phyloP scores from a whole-genome alignment of 805 yeast genomes.

The Brettanomyces bruxellensis region DNA sequence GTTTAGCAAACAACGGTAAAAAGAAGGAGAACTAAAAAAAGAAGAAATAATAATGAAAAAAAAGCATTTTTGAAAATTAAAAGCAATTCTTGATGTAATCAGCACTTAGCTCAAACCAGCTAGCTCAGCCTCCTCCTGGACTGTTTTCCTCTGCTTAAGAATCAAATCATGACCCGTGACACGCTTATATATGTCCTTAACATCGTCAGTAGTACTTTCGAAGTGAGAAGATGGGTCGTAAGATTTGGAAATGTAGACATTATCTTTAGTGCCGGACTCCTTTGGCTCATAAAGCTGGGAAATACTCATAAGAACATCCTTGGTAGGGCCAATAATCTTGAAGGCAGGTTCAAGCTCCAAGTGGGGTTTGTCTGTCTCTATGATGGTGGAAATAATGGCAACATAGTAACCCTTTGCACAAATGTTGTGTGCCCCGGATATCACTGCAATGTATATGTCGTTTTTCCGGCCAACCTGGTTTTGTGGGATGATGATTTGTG shows the following conservation, averaged over 20 bases:
- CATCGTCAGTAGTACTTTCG: slow-evolving; percentile 94
- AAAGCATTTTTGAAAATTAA: background rate
- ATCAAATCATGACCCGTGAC: slow-evolving; percentile 89
- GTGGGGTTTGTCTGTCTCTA: slow-evolving; percentile 90
- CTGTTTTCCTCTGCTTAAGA: slow-evolving; percentile 63
- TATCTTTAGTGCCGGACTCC: slow-evolving; percentile 72
- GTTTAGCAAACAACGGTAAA: background rate
- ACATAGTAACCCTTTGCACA: slow-evolving; percentile 81
- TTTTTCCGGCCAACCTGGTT: slow-evolving; percentile 88
- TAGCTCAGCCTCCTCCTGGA: slow-evolving; percentile 50
- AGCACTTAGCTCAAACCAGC: slow-evolving; percentile 21
- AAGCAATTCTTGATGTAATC: background rate
- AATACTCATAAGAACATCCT: slow-evolving; percentile 89
- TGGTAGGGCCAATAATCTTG: slow-evolving; percentile 69
- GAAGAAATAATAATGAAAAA: background rate
- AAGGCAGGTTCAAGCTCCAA: slow-evolving; percentile 90
- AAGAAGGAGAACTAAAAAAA: background rate
- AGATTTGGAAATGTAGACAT: slow-evolving; percentile 75
- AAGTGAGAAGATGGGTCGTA: slow-evolving; percentile 95
- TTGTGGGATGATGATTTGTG: slow-evolving; percentile 93
- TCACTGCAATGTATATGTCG: slow-evolving; percentile 88
- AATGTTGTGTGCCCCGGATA: slow-evolving; percentile 85
- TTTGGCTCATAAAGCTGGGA: slow-evolving; percentile 84
- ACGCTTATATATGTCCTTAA: slow-evolving; percentile 86
- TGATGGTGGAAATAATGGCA: slow-evolving; percentile 89